phyloP scores from a whole-genome alignment of 2,329 filamentous ascomycete species.

The Trichoderma lentiforme region DNA sequence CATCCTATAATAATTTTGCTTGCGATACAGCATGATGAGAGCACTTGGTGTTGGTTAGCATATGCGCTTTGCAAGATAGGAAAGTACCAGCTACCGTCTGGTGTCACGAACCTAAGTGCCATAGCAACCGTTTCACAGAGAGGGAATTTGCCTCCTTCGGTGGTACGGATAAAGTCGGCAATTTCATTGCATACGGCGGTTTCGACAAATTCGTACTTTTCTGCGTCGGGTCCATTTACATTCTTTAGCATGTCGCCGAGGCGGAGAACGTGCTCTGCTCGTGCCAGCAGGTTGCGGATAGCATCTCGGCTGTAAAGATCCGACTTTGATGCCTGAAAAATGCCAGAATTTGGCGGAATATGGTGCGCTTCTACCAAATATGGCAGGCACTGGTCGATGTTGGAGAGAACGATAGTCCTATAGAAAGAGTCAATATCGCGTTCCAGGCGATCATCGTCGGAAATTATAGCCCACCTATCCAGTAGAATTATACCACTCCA shows the following conservation, averaged over 20 bases:
- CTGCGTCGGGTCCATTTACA: neutral
- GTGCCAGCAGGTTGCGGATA: neutral
- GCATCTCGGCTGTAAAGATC: neutral
- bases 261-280: neutral
- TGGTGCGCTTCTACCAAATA: neutral
- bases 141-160: neutral
- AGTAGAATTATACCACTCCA: neutral
- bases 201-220: neutral
- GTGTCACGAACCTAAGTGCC: neutral
- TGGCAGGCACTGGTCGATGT: neutral
- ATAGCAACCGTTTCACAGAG: conserved; percentile 4
- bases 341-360: neutral
- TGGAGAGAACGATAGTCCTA: neutral
- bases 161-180: neutral
- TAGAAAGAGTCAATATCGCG: neutral
- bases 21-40: conserved; percentile 4
- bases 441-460: no score
- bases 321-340: neutral
- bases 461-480: neutral
- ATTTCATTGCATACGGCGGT: neutral
- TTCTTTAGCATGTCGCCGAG: neutral
- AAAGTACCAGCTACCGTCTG: no score
- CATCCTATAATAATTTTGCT: neutral
- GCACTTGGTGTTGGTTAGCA: neutral
- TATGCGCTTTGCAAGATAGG: neutral